Base-by-base conservation (phyloP, 139 green algal species). In the Closterium sp. region DNA sequence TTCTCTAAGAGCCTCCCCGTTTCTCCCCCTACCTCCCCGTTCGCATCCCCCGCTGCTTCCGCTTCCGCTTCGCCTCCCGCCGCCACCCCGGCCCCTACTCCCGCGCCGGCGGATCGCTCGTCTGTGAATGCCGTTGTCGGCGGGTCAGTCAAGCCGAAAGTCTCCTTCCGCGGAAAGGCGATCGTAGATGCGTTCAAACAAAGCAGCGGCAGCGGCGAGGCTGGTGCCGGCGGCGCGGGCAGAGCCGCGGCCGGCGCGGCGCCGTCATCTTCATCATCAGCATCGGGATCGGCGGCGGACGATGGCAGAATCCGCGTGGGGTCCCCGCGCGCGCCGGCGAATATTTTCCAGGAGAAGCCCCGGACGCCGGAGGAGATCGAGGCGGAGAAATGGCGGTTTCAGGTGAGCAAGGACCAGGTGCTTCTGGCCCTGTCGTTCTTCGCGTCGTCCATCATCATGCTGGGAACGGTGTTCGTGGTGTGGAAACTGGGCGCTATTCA, bases 361-460 rank as follows among this genome's bases (percentile, higher is more conserved):
- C 34, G 84, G 19, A 92, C 84, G 5, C 33, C 31, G 23, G 90
- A 76, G 31, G 84, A 92, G 32, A 92, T 90, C 25, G 84, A 92
- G 76, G 84, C 90, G 28, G 88, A 91, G 35, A 91, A 91, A 64
- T 94, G 88, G 88, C 88, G 91, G 91, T 87, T 89, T 31, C 32
- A 34, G 33, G n/a, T 94, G 21, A 38, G n/a, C 66, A 23, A 85
- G 23, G 85, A 32, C 3, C 91, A 95, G 31, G 33, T 95, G 23
- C 38, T 95, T 30, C 88, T 95, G 36, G 92, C 94, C n/a, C 84
- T 95, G 28, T 94, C 93, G 4, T 95, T 95, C 88, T 89, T 94
- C 32, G 91, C 91, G 9, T 94, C 89, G 38, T 93, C 91, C 30
- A 34, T 38, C 0, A 34, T 94, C 81, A 95, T 95, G 93, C n/a